Evolutionary conservation across 1,284 basidiomycete genomes (phyloP), one percentile per base, ranked within the genome.

Genomic region (Tremellales sp.): DNA sequence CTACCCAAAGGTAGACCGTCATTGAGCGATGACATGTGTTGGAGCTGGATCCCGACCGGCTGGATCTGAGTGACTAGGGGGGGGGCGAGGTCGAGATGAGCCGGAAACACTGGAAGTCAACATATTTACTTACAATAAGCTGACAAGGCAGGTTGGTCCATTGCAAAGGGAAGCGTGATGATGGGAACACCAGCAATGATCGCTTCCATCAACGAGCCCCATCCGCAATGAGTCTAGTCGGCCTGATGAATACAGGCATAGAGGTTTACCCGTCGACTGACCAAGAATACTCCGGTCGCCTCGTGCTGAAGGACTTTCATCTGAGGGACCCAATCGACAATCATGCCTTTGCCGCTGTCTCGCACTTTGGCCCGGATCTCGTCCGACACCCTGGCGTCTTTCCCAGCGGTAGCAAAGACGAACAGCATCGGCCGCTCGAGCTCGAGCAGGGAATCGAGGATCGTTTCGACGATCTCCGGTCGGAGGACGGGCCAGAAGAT

Each of bases 301-400:
- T 31, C 28, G 34, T 51, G 49, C 19, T 40, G 19, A 13, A 51
- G 44, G 10, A 51, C 40, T 18, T 47, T 25, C 24, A 51, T 35
- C 24, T 51, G 49, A 2, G 49, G 45, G 18, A 39, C 49, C 49
- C 49, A 51, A n/a, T 43, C 33, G 4, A 47, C 34, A 21, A 51
- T 37, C 39, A 47, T 12, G 2, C 49, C 49, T 8, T 45, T 21
- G 3, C 49, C 49, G 22, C 45, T 47, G 18, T 22, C 18, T 8
- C 46, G 25, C 5, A 53, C 37, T 21, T 27, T 18, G 8, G 40
- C 22, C 19, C 16, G 31, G 35, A 53, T 14, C 5, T 31, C 25
- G 22, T 41, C 16, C n/a, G 37, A 3, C 12, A 52, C 35, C 34
- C 29, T 42, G 12, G 27, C 46, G 8, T 41, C 28, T 5, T 27